phyloP scores from a whole-genome alignment of 176 grass and related monocot genomes.

The Secale cereale region DNA sequence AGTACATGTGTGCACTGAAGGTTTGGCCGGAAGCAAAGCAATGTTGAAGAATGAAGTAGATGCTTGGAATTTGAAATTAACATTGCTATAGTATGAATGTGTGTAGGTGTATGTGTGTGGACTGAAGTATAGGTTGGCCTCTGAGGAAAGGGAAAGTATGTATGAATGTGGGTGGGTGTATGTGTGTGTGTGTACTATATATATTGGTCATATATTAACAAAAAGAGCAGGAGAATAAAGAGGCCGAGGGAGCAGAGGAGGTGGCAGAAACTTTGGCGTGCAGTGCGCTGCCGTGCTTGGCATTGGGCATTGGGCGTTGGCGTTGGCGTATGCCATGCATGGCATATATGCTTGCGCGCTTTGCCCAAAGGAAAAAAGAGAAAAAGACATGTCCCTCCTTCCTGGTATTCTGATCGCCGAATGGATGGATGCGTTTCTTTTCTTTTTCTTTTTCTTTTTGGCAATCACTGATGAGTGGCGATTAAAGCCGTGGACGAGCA shows the following conservation, averaged over 20 bases:
- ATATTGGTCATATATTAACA: conserved; percentile 22
- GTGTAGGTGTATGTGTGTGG: too few species aligned
- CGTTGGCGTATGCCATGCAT: not conserved
- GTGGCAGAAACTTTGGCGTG: not conserved
- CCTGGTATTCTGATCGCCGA: not conserved
- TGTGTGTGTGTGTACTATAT: too few species aligned
- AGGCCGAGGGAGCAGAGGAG: not conserved
- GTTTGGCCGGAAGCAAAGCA: too few species aligned
- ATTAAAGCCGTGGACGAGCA: not conserved
- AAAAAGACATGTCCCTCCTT: not conserved
- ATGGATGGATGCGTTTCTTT: not conserved
- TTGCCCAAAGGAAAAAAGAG: conserved; percentile 23
- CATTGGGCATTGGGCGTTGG: too few species aligned
- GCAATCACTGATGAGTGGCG: not conserved
- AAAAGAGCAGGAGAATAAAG: conserved; percentile 10
- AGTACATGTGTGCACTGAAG: too few species aligned
- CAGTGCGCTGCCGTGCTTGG: too few species aligned
- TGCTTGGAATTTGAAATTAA: too few species aligned
- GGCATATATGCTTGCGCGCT: not conserved
- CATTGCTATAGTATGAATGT: too few species aligned
- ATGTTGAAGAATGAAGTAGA: too few species aligned
- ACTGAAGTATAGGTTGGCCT: too few species aligned
- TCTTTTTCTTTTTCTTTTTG: not conserved
- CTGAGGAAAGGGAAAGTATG: too few species aligned
- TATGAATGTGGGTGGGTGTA: too few species aligned